A percentile compares a stretch with the other conserved stretches of the same genome.
Conservation (phyloP, 495 filamentous ascomycete genomes). For the Pyrenula aspistea region DNA sequence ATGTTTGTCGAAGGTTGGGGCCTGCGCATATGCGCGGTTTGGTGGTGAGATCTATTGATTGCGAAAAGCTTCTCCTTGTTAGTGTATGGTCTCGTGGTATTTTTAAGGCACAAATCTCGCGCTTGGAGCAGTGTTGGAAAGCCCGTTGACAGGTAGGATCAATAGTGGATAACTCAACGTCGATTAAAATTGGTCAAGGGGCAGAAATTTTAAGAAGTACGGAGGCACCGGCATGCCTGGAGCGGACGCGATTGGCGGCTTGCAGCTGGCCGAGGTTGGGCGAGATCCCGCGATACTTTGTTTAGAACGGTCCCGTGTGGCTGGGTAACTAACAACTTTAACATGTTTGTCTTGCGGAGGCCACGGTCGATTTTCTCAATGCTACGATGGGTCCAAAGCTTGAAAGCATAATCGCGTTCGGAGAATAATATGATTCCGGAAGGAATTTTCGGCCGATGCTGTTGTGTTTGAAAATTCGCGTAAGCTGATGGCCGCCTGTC, state of each 20-base stretch:
- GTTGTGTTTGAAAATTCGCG: no score
- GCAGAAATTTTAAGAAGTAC: neutral
- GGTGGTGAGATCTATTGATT: neutral
- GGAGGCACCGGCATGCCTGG: neutral
- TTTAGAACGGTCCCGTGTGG: neutral
- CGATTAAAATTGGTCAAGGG: neutral
- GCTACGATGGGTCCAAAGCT: no score
- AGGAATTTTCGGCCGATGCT: no score
- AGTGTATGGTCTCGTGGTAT: no score
- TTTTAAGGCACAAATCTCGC: neutral
- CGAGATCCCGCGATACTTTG: neutral
- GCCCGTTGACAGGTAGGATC: neutral
- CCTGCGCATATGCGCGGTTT: neutral
- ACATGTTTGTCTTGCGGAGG: no score
- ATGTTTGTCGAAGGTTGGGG: neutral
- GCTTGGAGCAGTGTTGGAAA: neutral
- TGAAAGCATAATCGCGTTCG: no score
- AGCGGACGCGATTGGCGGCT: neutral
- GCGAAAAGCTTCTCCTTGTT: neutral
- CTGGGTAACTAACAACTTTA: no score
- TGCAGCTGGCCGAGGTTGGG: neutral
- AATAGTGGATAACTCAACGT: neutral
- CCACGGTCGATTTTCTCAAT: no score
- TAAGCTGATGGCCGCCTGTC: no score
- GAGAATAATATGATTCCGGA: no score